Evolutionary conservation across 352 stramenopile species (phyloP).

Genomic region (Aphanomyces cochlioides): DNA sequence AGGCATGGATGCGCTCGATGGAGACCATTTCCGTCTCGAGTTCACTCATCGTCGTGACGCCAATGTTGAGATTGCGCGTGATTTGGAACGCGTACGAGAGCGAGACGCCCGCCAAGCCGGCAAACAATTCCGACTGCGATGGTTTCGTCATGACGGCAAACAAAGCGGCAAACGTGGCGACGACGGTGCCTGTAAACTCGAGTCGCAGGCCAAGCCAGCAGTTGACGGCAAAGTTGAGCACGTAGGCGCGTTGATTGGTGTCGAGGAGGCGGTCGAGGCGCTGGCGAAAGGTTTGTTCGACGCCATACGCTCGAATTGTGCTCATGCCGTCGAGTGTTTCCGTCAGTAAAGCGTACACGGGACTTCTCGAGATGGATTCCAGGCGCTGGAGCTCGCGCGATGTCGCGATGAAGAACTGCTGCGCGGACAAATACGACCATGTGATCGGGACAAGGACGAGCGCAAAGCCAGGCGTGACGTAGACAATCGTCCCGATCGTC

Average conservation of each 20-base stretch:
- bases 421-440: conserved; percentile 65
- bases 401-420: conserved; percentile 92
- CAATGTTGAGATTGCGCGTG: conserved; percentile 87
- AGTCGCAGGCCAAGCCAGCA: conserved; percentile 95
- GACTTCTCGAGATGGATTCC: conserved; percentile 90
- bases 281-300: conserved; percentile 22
- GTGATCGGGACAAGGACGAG: conserved; percentile 67
- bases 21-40: conserved; percentile 87
- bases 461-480: conserved; percentile 58
- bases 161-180: conserved; percentile 87
- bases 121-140: conserved; percentile 38
- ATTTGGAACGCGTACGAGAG: conserved; percentile 82
- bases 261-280: conserved; percentile 33
- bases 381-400: conserved; percentile 93
- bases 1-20: conserved; percentile 50
- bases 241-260: conserved; percentile 83
- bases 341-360: conserved; percentile 93
- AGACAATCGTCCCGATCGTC: conserved; percentile 59
- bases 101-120: conserved; percentile 67
- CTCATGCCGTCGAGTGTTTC: conserved; percentile 91
- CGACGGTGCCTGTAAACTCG: conserved; percentile 69
- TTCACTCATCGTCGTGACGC: conserved; percentile 81
- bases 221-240: conserved; percentile 89
- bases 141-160: conserved; percentile 72
- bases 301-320: conserved; percentile 74